Base-by-base conservation (phyloP, 2,329 filamentous ascomycete species). In the Annulohypoxylon truncatum region DNA sequence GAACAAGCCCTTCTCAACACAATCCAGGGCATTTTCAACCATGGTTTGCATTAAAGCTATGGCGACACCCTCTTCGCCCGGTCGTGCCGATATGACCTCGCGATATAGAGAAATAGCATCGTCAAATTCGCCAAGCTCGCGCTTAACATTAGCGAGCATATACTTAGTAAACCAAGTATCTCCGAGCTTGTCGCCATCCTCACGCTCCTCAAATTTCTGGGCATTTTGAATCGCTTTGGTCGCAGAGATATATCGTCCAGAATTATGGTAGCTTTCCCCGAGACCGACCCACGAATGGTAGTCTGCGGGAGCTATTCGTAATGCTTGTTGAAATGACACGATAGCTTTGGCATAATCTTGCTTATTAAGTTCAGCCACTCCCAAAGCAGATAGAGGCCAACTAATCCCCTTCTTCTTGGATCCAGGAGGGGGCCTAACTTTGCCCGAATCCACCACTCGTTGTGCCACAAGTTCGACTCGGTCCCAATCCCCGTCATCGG, bases 271-370 rank as follows among this genome's bases (percentile, higher is more conserved):
- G 75, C 94, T 97, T 80, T 99, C 96, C n/a, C 95, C 96, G 1
- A 99, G 85, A 0, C 96, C 96, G 22, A 99, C 92, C 89, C 95
- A 99, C 0, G 93, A 97, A 79, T 99, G 92, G 75, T 98, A 98
- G 78, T 98, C 93, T 42, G 90, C 83, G 0, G 94, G 93, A 1
- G 89, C 88, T 50, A 97, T 92, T 56, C 95, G 87, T 31, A 99
- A 83, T 9, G 96, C 94, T 1, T 93, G 89, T 74, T 98, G 92
- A 77, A 98, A 99, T 0, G 93, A 97, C 7, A 95, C 90, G 57
- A 98, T 94, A 33, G 94, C 94, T 76, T 93, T 92, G 71, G 90
- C 83, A 73, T 95, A 98, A 65, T 97, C 93, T 76, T 96, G 93
- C 76, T 93, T 96, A 80, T 97, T 97, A 76, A 98, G 87, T 77